These are phyloP conservation scores for Trichoderma brevicompactum DNA, from an alignment of 2,329 filamentous ascomycete genomes.

Conservation along the genomic window DNA sequence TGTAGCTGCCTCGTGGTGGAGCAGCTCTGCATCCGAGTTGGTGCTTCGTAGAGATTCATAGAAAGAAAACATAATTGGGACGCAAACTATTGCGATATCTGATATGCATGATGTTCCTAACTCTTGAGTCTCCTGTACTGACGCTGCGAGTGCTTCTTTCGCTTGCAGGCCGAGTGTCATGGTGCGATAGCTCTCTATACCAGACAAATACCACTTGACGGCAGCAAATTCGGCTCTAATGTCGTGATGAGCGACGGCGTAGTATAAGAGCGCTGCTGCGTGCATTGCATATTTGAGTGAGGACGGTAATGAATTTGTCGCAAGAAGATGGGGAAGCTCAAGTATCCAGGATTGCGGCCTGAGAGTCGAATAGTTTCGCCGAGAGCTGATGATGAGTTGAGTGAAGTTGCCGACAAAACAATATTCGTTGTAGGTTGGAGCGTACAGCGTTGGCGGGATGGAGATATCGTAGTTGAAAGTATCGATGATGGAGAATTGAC, in stretches of 20 bases:
- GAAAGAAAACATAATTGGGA: slow-evolving; percentile 21
- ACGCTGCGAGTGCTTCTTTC: not conserved
- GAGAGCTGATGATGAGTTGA: slow-evolving; percentile 14
- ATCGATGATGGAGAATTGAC: not conserved
- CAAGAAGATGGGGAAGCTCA: slow-evolving; percentile 11
- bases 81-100: slow-evolving; percentile 8
- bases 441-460: not conserved
- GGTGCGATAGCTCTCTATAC: slow-evolving; percentile 8
- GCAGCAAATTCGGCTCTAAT: slow-evolving; percentile 1
- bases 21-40: not conserved
- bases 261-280: slow-evolving; percentile 10
- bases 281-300: slow-evolving; percentile 18
- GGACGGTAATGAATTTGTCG: slow-evolving; percentile 6
- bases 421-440: slow-evolving; percentile 14
- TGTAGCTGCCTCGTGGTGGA: slow-evolving; percentile 7
- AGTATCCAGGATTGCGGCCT: slow-evolving; percentile 19
- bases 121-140: not conserved
- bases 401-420: slow-evolving; percentile 10
- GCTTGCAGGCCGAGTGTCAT: not conserved
- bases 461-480: not conserved
- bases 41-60: slow-evolving; percentile 1
- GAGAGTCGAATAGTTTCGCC: not conserved
- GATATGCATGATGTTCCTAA: not conserved
- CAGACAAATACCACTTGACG: not conserved
- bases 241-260: slow-evolving; percentile 7